Percentiles rank a stretch among this genome's conserved stretches.
These are phyloP conservation scores for Dioscorea cayenensis DNA, from an alignment of 116 monocot species.

Conservation along the genomic window DNA sequence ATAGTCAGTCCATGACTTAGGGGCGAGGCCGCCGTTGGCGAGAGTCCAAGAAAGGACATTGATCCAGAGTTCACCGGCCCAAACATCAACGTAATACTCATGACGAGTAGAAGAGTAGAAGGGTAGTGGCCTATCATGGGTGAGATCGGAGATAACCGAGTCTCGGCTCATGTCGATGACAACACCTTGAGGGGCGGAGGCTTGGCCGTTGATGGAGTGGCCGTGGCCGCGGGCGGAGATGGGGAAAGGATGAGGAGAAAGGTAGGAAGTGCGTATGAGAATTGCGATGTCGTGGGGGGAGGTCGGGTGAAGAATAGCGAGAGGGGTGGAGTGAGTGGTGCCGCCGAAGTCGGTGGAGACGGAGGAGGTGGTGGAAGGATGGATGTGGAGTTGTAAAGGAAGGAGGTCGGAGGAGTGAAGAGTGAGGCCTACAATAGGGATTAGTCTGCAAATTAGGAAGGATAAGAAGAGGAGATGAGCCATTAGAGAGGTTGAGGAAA, in stretches of 20 bases:
- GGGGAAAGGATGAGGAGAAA: constrained; percentile 19
- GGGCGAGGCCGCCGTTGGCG: constrained; percentile 32
- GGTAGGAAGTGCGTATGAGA: constrained; percentile 21
- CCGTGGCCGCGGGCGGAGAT: constrained; percentile 69
- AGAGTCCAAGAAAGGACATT: constrained; percentile 55
- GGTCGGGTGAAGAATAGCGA: constrained; percentile 33
- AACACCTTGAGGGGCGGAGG: constrained; percentile 42
- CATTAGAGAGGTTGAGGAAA: not conserved
- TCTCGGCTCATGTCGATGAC: constrained; percentile 46
- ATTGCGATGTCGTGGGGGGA: constrained; percentile 23
- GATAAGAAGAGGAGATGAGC: not conserved
- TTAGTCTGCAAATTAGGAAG: constrained; percentile 31
- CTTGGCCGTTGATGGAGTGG: constrained; percentile 64
- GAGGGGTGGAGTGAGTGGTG: constrained; percentile 9
- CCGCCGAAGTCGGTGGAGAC: constrained; percentile 43
- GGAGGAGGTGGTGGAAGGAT: constrained; percentile 21
- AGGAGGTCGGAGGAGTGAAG: too few species aligned
- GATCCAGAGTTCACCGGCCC: constrained; percentile 65
- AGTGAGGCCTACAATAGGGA: constrained; percentile 34
- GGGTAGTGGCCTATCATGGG: constrained; percentile 4
- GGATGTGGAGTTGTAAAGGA: constrained; percentile 20
- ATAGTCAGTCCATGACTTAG: too few species aligned
- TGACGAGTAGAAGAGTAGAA: constrained; percentile 20
- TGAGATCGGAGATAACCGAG: not conserved
- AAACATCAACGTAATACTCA: constrained; percentile 49